These are phyloP conservation scores for Saturnispora ahearnii DNA, from an alignment of 805 yeast genomes.

Conservation along the genomic window DNA sequence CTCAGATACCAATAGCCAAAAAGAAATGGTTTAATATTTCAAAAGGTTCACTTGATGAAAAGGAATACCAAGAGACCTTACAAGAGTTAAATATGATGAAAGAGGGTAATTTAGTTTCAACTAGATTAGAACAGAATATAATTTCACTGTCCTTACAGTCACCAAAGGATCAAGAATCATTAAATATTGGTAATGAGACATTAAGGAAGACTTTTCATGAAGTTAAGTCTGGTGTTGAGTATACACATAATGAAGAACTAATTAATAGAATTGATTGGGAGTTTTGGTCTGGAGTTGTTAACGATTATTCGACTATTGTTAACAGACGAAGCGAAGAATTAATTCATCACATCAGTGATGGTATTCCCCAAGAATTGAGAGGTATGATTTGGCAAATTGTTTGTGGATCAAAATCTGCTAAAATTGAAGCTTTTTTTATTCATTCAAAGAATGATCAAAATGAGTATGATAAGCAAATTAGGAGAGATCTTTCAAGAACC, in stretches of 20 bases:
- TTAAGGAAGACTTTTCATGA: constrained; percentile 38
- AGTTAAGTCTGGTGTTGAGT: constrained; percentile 39
- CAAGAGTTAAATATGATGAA: constrained; percentile 25
- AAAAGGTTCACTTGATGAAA: constrained; percentile 9
- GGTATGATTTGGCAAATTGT: constrained; percentile 92
- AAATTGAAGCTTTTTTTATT: constrained; percentile 50
- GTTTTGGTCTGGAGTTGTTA: constrained; percentile 78
- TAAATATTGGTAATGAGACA: constrained; percentile 38
- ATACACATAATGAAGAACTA: constrained; percentile 26
- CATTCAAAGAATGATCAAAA: constrained; percentile 40
- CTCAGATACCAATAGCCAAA: not conserved
- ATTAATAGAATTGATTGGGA: constrained; percentile 59
- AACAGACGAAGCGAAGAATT: constrained; percentile 51
- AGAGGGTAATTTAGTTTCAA: constrained; percentile 50
- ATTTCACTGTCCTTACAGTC: constrained; percentile 42
- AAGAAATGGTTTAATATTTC: constrained; percentile 22
- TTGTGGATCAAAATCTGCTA: constrained; percentile 63
- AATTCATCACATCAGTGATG: constrained; percentile 53
- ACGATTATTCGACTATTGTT: constrained; percentile 65
- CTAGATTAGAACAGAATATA: constrained; percentile 49
- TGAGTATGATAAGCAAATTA: constrained; percentile 65
- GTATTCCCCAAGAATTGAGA: constrained; percentile 78
- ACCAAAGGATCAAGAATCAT: constrained; percentile 42
- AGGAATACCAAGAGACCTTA: not conserved
- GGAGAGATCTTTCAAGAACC: constrained; percentile 77